A percentile compares a stretch with the other conserved stretches of the same genome.
Evolutionary conservation across 2,329 filamentous ascomycete genomes (phyloP).

Genomic region (Diaporthe vexans): DNA sequence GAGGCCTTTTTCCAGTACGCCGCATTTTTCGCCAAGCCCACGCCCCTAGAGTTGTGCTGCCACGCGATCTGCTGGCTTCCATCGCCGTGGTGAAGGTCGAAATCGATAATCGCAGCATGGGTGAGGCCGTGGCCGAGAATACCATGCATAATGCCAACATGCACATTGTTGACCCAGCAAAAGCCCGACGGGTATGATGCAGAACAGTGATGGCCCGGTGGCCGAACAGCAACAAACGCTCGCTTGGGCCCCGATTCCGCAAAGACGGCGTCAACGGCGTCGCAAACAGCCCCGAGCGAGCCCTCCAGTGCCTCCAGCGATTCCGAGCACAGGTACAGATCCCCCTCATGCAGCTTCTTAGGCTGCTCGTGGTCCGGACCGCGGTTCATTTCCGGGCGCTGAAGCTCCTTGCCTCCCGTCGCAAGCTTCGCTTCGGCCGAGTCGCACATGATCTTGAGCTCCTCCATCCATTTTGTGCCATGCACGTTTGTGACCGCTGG

Average conservation of each 20-base stretch:
- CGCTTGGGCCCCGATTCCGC: slow-evolving; percentile 72
- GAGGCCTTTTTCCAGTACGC: slow-evolving; percentile 84
- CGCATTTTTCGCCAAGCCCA: slow-evolving; percentile 76
- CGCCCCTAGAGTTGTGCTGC: slow-evolving; percentile 84
- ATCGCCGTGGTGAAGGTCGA: slow-evolving; percentile 92
- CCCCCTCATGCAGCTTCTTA: slow-evolving; percentile 83
- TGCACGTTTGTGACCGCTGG: slow-evolving; percentile 91
- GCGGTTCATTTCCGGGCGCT: slow-evolving; percentile 74
- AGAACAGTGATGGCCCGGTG: slow-evolving; percentile 96
- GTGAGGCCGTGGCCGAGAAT: slow-evolving; percentile 87
- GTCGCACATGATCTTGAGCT: slow-evolving; percentile 87
- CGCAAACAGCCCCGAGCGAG: slow-evolving; percentile 91
- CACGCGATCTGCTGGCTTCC: slow-evolving; percentile 96
- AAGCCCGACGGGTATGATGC: slow-evolving; percentile 92
- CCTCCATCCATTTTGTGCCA: slow-evolving; percentile 92
- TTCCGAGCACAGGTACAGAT: slow-evolving; percentile 90
- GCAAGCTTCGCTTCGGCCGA: slow-evolving; percentile 84
- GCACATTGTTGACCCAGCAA: slow-evolving; percentile 99
- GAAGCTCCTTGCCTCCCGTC: slow-evolving; percentile 81
- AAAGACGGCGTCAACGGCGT: slow-evolving; percentile 91
- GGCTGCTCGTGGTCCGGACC: slow-evolving; percentile 59
- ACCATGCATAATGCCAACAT: slow-evolving; percentile 94
- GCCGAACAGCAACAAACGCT: slow-evolving; percentile 92
- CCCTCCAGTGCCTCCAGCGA: slow-evolving; percentile 91
- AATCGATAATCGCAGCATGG: slow-evolving; percentile 93